These are phyloP conservation scores for Apiotrichum brassicae DNA, from an alignment of 1,284 basidiomycete genomes.

Conservation along the genomic window DNA sequence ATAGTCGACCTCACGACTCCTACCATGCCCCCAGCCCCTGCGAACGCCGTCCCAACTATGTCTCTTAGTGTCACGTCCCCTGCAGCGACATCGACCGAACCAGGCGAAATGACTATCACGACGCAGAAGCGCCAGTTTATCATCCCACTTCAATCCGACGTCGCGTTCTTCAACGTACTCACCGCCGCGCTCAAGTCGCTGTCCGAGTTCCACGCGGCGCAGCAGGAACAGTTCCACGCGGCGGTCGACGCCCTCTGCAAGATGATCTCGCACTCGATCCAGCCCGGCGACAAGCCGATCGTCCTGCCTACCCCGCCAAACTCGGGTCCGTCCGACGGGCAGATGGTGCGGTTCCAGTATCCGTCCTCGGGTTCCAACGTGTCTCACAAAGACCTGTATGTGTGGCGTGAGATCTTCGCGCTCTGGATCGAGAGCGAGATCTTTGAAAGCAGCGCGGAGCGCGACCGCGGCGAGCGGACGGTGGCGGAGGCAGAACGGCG, in stretches of 20 bases:
- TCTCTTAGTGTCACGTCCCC: too few relatives aligned
- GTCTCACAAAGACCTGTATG: constrained; percentile 63
- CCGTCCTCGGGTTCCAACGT: background rate
- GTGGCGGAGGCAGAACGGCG: constrained; percentile 67
- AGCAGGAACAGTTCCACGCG: constrained; percentile 60
- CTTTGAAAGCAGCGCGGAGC: constrained; percentile 73
- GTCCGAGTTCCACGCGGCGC: constrained; percentile 57
- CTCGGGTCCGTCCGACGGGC: background rate
- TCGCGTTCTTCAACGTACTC: constrained; percentile 73
- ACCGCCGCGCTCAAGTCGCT: constrained; percentile 65
- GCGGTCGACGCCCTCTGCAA: constrained; percentile 59
- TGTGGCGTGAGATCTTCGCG: constrained; percentile 86
- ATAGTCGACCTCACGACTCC: constrained; percentile 8
- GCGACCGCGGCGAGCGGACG: constrained; percentile 64
- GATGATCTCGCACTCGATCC: constrained; percentile 57
- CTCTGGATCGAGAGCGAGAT: constrained; percentile 82
- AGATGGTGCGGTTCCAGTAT: constrained; percentile 1
- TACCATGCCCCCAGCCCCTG: background rate
- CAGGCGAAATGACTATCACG: background rate
- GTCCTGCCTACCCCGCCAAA: constrained; percentile 27
- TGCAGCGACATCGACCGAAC: too few relatives aligned
- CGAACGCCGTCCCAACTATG: background rate
- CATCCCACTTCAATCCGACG: constrained; percentile 74
- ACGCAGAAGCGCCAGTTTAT: constrained; percentile 55
- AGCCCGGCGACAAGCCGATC: constrained; percentile 47